These are phyloP conservation scores for Selenicereus undatus DNA, from an alignment of 148 eudicot genomes.

Conservation along the genomic window DNA sequence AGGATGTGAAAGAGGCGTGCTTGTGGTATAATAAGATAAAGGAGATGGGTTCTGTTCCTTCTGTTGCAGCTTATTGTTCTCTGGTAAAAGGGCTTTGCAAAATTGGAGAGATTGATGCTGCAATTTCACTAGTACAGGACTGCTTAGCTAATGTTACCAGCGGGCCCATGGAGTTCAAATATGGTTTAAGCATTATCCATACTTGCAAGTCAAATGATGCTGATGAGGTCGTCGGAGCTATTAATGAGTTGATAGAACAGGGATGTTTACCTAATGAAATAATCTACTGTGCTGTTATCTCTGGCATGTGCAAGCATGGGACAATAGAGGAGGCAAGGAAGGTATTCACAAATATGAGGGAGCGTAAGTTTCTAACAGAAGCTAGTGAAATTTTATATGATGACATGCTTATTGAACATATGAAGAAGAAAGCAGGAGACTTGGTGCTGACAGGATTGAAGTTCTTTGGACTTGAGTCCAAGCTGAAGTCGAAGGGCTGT, in stretches of 20 bases:
- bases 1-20: slow-evolving; percentile 67
- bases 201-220: slow-evolving; percentile 67
- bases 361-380: slow-evolving; percentile 54
- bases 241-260: slow-evolving; percentile 67
- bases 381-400: slow-evolving; percentile 63
- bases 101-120: slow-evolving; percentile 69
- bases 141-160: slow-evolving; percentile 64
- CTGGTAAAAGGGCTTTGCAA: slow-evolving; percentile 75
- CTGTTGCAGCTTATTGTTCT: slow-evolving; percentile 60
- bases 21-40: slow-evolving; percentile 58
- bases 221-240: slow-evolving; percentile 56
- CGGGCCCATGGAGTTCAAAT: slow-evolving; percentile 81
- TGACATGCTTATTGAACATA: slow-evolving; percentile 77
- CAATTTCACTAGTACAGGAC: slow-evolving; percentile 66
- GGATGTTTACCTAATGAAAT: slow-evolving; percentile 56
- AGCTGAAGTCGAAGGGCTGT: slow-evolving; percentile 72
- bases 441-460: slow-evolving; percentile 71
- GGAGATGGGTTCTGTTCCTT: slow-evolving; percentile 58
- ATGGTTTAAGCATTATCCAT: slow-evolving; percentile 59
- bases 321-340: slow-evolving; percentile 82
- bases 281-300: slow-evolving; percentile 64
- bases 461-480: slow-evolving; percentile 80
- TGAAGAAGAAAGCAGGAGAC: slow-evolving; percentile 80
- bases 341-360: slow-evolving; percentile 54
- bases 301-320: slow-evolving; percentile 86